These are phyloP conservation scores for Pugionium cornutum DNA, from an alignment of 345 rosid genomes.

Conservation along the genomic window DNA sequence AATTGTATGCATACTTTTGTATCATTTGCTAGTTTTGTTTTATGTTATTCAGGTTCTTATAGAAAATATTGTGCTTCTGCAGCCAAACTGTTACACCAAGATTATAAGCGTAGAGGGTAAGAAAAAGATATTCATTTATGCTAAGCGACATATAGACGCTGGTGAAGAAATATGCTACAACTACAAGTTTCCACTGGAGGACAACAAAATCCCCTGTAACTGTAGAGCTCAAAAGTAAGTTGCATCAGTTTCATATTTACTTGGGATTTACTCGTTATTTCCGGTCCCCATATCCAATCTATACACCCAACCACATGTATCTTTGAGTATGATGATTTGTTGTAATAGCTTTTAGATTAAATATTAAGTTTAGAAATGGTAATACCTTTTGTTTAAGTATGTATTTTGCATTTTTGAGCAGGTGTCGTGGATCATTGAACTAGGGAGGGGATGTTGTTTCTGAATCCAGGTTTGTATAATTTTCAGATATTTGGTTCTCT, in stretches of 20 bases:
- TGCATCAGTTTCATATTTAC: not conserved
- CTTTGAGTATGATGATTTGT: too few relatives aligned
- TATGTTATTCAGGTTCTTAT: conserved; percentile 18
- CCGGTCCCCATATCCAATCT: too few relatives aligned
- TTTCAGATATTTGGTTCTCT: not conserved
- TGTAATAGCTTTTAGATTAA: too few relatives aligned
- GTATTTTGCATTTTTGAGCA: conserved; percentile 23
- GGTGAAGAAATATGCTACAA: conserved; percentile 98
- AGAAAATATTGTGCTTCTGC: conserved; percentile 41
- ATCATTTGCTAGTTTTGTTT: conserved; percentile 23
- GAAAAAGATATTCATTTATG: conserved; percentile 92
- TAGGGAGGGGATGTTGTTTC: conserved; percentile 37
- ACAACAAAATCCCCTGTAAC: conserved; percentile 93
- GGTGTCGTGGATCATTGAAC: conserved; percentile 95
- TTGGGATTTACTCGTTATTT: too few relatives aligned
- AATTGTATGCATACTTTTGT: conserved; percentile 19
- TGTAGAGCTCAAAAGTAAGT: conserved; percentile 93
- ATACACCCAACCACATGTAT: too few relatives aligned
- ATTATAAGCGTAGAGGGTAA: conserved; percentile 90
- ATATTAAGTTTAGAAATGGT: conserved; percentile 6
- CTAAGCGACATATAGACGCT: conserved; percentile 74
- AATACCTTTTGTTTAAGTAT: conserved; percentile 12
- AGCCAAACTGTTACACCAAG: conserved; percentile 99
- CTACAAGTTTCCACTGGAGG: conserved; percentile 97
- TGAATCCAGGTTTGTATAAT: conserved; percentile 33